Percentiles rank a stretch among this genome's conserved stretches.
These are phyloP conservation scores for Xylariales sp. DNA, from an alignment of 2,329 filamentous ascomycete genomes.

Conservation along the genomic window DNA sequence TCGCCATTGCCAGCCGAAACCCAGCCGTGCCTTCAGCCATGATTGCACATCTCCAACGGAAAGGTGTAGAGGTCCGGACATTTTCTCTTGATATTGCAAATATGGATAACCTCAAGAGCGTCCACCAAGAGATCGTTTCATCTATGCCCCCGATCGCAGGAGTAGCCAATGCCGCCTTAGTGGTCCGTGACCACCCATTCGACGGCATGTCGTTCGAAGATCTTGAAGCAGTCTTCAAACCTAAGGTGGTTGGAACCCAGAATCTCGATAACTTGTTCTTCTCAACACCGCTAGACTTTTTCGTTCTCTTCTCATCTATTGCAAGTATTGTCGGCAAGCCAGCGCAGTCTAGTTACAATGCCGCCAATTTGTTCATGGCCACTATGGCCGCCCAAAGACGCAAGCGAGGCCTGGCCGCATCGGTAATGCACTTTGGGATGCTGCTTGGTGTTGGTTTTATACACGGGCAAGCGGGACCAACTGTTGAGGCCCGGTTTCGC, in stretches of 20 bases:
- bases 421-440: constrained; percentile 11
- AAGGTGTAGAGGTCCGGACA: neutral
- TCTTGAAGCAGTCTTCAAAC: constrained; percentile 51
- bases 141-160: constrained; percentile 22
- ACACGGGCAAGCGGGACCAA: constrained; percentile 1
- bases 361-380: constrained; percentile 6
- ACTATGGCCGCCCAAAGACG: neutral
- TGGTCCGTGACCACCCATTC: constrained; percentile 16
- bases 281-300: constrained; percentile 13
- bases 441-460: constrained; percentile 14
- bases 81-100: constrained; percentile 14
- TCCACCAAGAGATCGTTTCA: constrained; percentile 1
- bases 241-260: constrained; percentile 55
- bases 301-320: constrained; percentile 7
- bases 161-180: constrained; percentile 19
- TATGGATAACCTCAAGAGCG: neutral
- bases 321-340: neutral
- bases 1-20: constrained; percentile 53
- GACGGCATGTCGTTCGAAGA: constrained; percentile 4
- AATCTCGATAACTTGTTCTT: constrained; percentile 53
- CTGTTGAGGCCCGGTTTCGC: constrained; percentile 4
- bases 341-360: neutral
- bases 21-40: neutral
- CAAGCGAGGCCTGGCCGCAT: constrained; percentile 3
- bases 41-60: neutral